Evolutionary conservation across 176 grass and related monocot genomes (phyloP).

Genomic region (Guadua angustifolia): DNA sequence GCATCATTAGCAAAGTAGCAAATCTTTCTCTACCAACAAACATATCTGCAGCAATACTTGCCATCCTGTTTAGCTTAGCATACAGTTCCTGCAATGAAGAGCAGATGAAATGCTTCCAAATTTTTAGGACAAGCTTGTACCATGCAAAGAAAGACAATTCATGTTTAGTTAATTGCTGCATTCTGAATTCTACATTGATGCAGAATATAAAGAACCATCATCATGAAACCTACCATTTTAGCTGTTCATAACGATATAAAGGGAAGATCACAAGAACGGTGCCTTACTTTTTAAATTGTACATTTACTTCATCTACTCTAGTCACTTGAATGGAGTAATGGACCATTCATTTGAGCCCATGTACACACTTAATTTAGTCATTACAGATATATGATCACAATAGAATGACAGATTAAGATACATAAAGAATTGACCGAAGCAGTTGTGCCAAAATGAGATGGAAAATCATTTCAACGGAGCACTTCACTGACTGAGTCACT

Average conservation of each 20-base stretch:
- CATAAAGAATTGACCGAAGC: neutral
- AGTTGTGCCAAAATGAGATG: slow-evolving; percentile 13
- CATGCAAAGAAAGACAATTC: neutral
- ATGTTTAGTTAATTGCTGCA: neutral
- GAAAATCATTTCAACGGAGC: slow-evolving; percentile 6
- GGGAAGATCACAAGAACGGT: neutral
- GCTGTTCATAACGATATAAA: slow-evolving; percentile 11
- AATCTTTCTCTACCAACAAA: slow-evolving; percentile 92
- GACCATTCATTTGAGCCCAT: neutral
- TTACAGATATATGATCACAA: slow-evolving; percentile 7
- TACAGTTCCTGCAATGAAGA: slow-evolving; percentile 72
- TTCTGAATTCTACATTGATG: neutral
- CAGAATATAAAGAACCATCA: neutral
- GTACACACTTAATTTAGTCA: slow-evolving; percentile 17
- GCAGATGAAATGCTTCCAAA: slow-evolving; percentile 8
- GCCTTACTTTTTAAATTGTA: slow-evolving; percentile 17
- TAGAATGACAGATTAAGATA: neutral
- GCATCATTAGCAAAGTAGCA: slow-evolving; percentile 81
- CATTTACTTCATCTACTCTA: slow-evolving; percentile 3
- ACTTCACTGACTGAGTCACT: neutral
- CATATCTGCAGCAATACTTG: slow-evolving; percentile 76
- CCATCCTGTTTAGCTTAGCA: slow-evolving; percentile 77
- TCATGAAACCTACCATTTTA: slow-evolving; percentile 21
- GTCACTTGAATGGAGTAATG: neutral
- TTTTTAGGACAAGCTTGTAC: neutral